Evolutionary conservation across 495 filamentous ascomycete genomes (phyloP), one percentile per base, ranked within the genome.

Genomic region (Talaromyces trachyspermus): DNA sequence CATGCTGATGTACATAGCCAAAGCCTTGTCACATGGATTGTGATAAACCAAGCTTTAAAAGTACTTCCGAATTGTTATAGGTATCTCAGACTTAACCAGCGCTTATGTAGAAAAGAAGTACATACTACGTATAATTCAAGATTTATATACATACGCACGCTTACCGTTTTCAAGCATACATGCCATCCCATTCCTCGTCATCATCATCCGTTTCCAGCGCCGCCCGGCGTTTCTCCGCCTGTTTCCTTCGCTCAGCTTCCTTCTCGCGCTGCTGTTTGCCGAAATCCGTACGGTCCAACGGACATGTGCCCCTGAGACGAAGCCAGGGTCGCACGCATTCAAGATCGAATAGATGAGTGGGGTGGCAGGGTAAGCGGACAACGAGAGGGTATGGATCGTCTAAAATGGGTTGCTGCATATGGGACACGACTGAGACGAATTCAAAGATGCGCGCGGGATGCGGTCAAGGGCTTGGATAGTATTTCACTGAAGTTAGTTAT

Each of bases 321-420:
- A 98, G 60, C 92, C 92, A 98, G 2, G 92, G 91, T 38, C 76
- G 74, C n/a, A 98, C 85, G 60, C 92, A 98, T 62, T 97, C 90
- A 11, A 96, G 65, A 62, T 98, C 92, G 66, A 95, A 96, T 20
- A 80, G 59, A 61, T 98, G 92, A 17, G 74, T 78, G 9, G 74
- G 73, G 55, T 90, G 81, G 58, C 92, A 98, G 18, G 89, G 88
- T 46, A 98, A 71, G 53, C 81, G 78, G 24, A 96, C 91, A 12
- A 96, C 90, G 10, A 98, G 75, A 15, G 87, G 85, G 53, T 89
- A 82, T 32, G 69, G 54, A 49, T 85, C 81, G 33, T 95, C 89
- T 12, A 95, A 60, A 88, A 96, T 27, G 71, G 67, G 57, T 89
- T 88, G 18, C 76, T 80, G 63, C 92, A 98, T 50, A 98, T 96